Evolutionary conservation across 2,329 filamentous ascomycete genomes (phyloP), one percentile per base, ranked within the genome.

Genomic region (Colletotrichum filicis): DNA sequence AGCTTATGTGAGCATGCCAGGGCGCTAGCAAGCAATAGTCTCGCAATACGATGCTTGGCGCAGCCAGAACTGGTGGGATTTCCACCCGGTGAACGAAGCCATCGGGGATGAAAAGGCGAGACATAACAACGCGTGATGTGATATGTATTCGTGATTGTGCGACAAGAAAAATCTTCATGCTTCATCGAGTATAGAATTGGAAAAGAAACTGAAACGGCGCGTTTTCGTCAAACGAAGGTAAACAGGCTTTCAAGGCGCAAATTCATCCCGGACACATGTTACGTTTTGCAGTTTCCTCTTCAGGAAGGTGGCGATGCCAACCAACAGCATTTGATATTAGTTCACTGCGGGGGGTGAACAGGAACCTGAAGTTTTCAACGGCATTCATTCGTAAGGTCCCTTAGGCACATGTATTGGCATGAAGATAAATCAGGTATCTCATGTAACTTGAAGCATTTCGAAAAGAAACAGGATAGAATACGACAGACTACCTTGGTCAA

Each of bases 1-100:
- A 28, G 66, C 46, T 68, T 64, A 68, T 56, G 66, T 68, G 66
- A 68, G 66, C 66, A 59, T 64, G 66, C 66, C 58, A 68, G 56
- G 66, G 57, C 66, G 66, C 66, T 68, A 68, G 46, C 16, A 28
- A 35, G 11, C 65, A 30, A 68, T 63, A 63, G 42, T 63, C 58
- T 32, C 28, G 59, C 30, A 68, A 68, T 68, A 68, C 66, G 58
- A 68, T 26, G 42, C 66, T 68, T 68, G 66, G 66, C 66, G 46
- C 22, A 42, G 22, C 14, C 37, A 42, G 28, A 58, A n/a, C 24
- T 19, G 37, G 28, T 57, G 14, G 8, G 1, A n/a, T 32, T 32
- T 7, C 37, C 56, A 62, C 61, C 61, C 22, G 65, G 32, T 24
- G n/a, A 1, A 8, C 14, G 26, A 63, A 8, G 57, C 37, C 58